phyloP scores from a whole-genome alignment of 73 alveolate genomes.

The Symbiodinium natans region DNA sequence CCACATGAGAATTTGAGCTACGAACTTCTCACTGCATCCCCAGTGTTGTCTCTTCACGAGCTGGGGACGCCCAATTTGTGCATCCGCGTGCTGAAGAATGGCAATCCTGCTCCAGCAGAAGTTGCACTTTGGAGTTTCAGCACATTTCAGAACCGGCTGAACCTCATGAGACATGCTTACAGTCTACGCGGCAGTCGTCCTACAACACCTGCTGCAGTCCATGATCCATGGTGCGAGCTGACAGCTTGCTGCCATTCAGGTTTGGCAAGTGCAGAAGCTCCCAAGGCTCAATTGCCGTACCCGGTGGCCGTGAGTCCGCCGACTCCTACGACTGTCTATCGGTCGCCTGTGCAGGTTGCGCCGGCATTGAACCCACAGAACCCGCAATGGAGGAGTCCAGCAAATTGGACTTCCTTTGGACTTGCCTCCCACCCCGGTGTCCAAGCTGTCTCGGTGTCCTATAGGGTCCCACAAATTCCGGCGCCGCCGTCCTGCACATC shows the following conservation, averaged over 20 bases:
- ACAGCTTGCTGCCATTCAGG: not conserved
- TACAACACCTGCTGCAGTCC: not conserved
- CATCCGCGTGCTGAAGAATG: not conserved
- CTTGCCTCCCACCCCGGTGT: not conserved
- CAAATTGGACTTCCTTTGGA: no score
- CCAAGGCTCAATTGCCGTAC: not conserved
- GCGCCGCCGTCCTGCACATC: not conserved
- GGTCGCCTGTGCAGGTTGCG: not conserved
- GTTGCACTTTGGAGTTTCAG: not conserved
- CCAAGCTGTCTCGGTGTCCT: not conserved
- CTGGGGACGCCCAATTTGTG: not conserved
- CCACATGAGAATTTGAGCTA: not conserved
- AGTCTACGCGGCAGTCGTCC: not conserved
- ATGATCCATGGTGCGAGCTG: not conserved
- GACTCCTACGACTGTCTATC: not conserved
- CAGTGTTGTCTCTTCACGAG: not conserved
- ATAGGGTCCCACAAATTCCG: not conserved
- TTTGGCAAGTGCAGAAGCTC: not conserved
- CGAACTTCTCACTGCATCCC: not conserved
- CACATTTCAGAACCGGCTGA: not conserved
- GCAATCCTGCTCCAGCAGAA: not conserved
- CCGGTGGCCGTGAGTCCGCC: not conserved
- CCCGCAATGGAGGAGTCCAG: not conserved
- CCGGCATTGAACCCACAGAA: not conserved
- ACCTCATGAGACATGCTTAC: not conserved